These are phyloP conservation scores for Acrodontium crateriforme DNA, from an alignment of 2,329 filamentous ascomycete genomes.

Conservation along the genomic window DNA sequence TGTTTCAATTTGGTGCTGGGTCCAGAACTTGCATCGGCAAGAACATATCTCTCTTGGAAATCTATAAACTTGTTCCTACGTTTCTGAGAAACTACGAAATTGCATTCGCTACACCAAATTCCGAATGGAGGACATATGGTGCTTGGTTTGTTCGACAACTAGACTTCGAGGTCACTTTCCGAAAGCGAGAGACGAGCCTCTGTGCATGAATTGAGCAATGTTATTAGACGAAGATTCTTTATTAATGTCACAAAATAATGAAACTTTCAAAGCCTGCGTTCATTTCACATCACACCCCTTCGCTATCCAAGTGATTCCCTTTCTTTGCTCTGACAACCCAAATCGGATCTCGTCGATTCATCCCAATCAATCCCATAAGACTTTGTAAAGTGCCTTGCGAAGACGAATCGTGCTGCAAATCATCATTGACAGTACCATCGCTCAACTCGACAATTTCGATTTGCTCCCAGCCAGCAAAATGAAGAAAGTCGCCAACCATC, in stretches of 20 bases:
- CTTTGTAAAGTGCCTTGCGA: conserved; percentile 12
- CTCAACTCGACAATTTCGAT: conserved; percentile 41
- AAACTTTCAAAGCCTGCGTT: too few relatives aligned
- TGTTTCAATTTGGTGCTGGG: conserved; percentile 63
- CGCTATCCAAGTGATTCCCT: too few relatives aligned
- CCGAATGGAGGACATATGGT: conserved; percentile 36
- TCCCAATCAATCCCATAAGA: conserved; percentile 21
- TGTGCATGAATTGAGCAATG: too few relatives aligned
- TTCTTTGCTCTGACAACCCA: conserved; percentile 30
- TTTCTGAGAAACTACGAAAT: conserved; percentile 52
- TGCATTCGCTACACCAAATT: conserved; percentile 25
- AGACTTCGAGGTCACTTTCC: conserved; percentile 31
- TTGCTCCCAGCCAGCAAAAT: conserved; percentile 37
- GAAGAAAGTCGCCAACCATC: conserved; percentile 40
- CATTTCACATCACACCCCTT: too few relatives aligned
- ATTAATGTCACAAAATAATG: too few relatives aligned
- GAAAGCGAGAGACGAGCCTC: background rate
- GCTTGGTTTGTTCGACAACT: conserved; percentile 40
- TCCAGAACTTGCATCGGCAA: conserved; percentile 53
- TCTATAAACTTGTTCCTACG: conserved; percentile 39
- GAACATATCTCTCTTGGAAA: conserved; percentile 35
- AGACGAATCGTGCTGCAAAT: conserved; percentile 3
- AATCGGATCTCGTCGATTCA: conserved; percentile 27
- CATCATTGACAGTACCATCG: conserved; percentile 18
- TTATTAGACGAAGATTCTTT: too few relatives aligned